Conservation (phyloP, 495 filamentous ascomycete species). For the Hyphodiscus hymeniophilus region DNA sequence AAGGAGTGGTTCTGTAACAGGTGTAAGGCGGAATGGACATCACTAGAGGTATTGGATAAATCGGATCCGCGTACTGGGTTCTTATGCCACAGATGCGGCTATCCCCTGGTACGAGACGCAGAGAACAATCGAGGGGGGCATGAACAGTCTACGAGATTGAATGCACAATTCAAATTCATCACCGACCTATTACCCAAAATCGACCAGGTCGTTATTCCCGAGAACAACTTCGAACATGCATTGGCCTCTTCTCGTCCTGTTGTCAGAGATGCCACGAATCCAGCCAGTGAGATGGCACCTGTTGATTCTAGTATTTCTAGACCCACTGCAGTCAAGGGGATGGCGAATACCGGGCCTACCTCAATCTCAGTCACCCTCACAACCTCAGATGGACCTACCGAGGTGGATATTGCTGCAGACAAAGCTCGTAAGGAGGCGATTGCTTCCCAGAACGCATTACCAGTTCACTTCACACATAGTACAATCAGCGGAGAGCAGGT, state of each 20-base stretch:
- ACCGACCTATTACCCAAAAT: constrained; percentile 79
- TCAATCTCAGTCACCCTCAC: constrained; percentile 75
- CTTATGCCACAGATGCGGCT: constrained; percentile 74
- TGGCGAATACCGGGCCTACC: constrained; percentile 55
- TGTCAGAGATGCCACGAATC: constrained; percentile 50
- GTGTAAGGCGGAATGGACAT: constrained; percentile 75
- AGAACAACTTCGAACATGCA: constrained; percentile 79
- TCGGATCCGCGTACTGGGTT: constrained; percentile 62
- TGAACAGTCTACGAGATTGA: constrained; percentile 79
- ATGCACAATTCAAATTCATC: constrained; percentile 78
- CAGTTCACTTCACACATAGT: constrained; percentile 81
- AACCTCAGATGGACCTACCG: constrained; percentile 61
- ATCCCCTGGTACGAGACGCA: constrained; percentile 56
- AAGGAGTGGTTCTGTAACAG: constrained; percentile 84
- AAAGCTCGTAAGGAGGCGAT: constrained; percentile 63
- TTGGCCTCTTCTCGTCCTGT: constrained; percentile 52
- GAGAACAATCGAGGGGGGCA: constrained; percentile 62
- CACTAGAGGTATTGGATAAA: constrained; percentile 76
- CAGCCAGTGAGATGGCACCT: constrained; percentile 43
- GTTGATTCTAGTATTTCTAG: constrained; percentile 33
- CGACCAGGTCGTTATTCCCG: constrained; percentile 72
- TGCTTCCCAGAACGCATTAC: constrained; percentile 76
- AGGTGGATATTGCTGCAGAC: constrained; percentile 67
- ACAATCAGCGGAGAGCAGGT: constrained; percentile 53
- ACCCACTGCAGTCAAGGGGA: constrained; percentile 64